Evolutionary conservation across 345 rosid genomes (phyloP), one percentile per base, ranked within the genome.

Genomic region (Citrus inodora): DNA sequence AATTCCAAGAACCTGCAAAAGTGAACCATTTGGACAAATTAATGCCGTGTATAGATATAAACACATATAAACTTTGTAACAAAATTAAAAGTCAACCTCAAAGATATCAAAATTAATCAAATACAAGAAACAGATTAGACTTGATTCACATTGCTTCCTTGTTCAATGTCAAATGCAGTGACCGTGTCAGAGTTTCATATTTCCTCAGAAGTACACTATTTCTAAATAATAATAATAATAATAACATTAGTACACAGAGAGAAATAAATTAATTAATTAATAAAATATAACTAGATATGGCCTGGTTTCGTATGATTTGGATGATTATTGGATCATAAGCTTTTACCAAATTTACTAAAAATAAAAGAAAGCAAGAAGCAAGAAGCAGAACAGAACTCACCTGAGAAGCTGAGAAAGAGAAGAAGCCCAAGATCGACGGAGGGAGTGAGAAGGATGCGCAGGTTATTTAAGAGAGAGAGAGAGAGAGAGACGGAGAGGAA

Each of bases 1-100:
- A n/a, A 46, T 13, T 46, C 51, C 51, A 46, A 46, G 73, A 21
- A 82, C 82, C 85, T 79, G 84, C 53, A 69, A 76, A 75, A 80
- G 69, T 56, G 78, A 79, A 70, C 42, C 42, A 76, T 21, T 76
- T 9, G 53, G 53, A 83, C 78, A 78, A 21, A 40, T 27, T 68
- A 33, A 62, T 33, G 61, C 74, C 37, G 71, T 16, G 25, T 67
- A 51, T 32, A 71, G 13, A 38, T 67, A 28, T 3, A 10, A 42
- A 42, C 48, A 42, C 67, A 28, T 58, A 42, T 10, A 46, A 72
- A 78, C 67, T 71, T 62, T 9, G 61, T 59, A 24, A 66, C 6
- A 0, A 61, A 77, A 79, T 64, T 62, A 42, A 62, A 71, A 67
- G 40, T 13, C 27, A 74, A n/a, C 64, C 53, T 30, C 4, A 14